These are phyloP conservation scores for Fusarium transvaalense DNA, from an alignment of 2,329 filamentous ascomycete species.

Conservation along the genomic window DNA sequence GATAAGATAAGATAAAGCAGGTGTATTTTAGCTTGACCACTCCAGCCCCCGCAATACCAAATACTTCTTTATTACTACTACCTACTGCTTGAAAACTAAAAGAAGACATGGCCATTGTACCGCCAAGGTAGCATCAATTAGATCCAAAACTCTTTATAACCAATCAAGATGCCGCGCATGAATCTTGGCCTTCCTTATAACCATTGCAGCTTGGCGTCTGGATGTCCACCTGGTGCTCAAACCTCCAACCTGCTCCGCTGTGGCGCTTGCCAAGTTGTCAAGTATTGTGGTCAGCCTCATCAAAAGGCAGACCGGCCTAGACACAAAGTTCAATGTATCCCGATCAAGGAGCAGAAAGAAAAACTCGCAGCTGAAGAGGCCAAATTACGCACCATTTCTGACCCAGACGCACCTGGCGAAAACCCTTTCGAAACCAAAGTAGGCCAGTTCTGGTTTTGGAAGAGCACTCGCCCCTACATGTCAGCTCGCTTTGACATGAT, in stretches of 20 bases:
- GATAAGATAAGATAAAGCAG: background rate
- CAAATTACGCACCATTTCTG: background rate
- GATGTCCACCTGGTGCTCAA: background rate
- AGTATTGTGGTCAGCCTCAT: constrained; percentile 18
- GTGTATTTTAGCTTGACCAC: background rate
- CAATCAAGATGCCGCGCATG: constrained; percentile 8
- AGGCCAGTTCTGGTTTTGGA: background rate
- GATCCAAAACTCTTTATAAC: background rate
- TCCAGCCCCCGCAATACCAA: background rate
- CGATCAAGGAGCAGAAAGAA: constrained; percentile 6
- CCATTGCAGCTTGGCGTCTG: constrained; percentile 3
- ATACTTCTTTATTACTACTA: background rate
- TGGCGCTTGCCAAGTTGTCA: constrained; percentile 7
- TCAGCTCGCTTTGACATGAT: background rate
- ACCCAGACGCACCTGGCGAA: background rate
- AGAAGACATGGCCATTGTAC: background rate
- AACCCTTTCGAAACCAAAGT: background rate
- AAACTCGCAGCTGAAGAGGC: background rate
- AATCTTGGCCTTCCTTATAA: constrained; percentile 21
- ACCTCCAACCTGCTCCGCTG: constrained; percentile 12
- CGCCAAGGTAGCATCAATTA: background rate
- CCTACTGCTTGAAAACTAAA: too few species aligned
- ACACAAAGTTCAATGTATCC: constrained; percentile 10
- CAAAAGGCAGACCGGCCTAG: constrained; percentile 12
- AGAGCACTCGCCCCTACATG: constrained; percentile 27